Base-by-base conservation (phyloP, 306 rosid genomes). In the Quercus variabilis region DNA sequence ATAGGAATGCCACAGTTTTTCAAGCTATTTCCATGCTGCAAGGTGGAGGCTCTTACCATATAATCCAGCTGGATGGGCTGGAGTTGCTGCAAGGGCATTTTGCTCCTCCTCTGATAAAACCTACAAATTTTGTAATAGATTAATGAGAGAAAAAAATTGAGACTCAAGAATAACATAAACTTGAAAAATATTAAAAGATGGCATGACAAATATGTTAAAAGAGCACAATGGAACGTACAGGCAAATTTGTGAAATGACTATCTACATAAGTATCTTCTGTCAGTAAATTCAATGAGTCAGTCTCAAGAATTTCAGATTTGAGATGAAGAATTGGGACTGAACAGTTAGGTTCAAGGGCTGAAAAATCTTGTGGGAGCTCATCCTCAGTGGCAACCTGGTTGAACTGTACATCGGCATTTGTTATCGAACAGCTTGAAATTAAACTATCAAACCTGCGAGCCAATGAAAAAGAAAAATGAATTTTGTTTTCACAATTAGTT, bases 1-100 rank as follows among this genome's bases (percentile, higher is more conserved):
- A 35, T 33, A 31, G 52, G 25, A 35, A 67, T 67, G 26, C 9
- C n/a, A 67, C 25, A 8, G 13, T 68, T 25, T 68, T 33, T n/a
- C 72, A 68, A 35, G 72, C 54, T 23, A 51, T 15, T 18, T 71
- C 38, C 41, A 76, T 52, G 78, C 56, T 76, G 46, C 33, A 79
- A 59, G 56, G 18, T 51, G 64, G 65, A 76, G 82, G 82, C 28
- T 49, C 94, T 79, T 60, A 93, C 99, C 98, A 71, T 91, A 87
- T 79, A 96, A 85, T 65, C 94, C 98, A 55, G 81, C 82, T n/a
- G 98, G 97, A 81, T 96, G 99, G 20, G 97, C 99, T 0, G 99
- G 97, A 81, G 94, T 91, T 33, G 99, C 98, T 23, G 99, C 91
- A 85, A 96, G 98, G 58, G 81, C 87, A 74, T 90, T 88, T 72